These are phyloP conservation scores for Glonium stellatum DNA, from an alignment of 495 filamentous ascomycete species.

Conservation along the genomic window DNA sequence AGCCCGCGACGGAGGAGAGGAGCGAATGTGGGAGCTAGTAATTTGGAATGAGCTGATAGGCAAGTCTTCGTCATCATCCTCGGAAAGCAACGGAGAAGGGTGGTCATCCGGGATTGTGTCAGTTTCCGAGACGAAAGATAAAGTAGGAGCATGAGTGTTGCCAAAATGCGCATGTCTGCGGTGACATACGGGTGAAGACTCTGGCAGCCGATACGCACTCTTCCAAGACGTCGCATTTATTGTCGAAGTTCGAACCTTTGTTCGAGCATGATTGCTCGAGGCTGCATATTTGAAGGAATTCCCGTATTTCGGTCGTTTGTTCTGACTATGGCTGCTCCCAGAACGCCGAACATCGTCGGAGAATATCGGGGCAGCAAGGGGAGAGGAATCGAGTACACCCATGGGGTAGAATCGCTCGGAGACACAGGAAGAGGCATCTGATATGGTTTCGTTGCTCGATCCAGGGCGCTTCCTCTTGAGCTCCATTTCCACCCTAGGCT, in stretches of 20 bases:
- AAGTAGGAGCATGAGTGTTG: slow-evolving; percentile 51
- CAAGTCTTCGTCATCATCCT: slow-evolving; percentile 73
- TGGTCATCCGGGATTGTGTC: slow-evolving; percentile 57
- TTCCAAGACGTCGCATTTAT: slow-evolving; percentile 64
- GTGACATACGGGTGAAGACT: slow-evolving; percentile 73
- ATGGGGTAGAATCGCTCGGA: slow-evolving; percentile 49
- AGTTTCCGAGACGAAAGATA: slow-evolving; percentile 66
- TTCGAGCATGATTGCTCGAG: slow-evolving; percentile 46
- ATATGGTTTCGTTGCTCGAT: slow-evolving; percentile 58
- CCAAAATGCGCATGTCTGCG: slow-evolving; percentile 55
- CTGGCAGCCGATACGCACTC: slow-evolving; percentile 60
- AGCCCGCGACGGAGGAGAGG: slow-evolving; percentile 56
- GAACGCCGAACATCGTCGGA: slow-evolving; percentile 57
- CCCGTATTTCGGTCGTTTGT: slow-evolving; percentile 47
- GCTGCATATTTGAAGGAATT: slow-evolving; percentile 38
- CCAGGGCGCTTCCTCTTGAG: slow-evolving; percentile 56
- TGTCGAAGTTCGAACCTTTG: slow-evolving; percentile 65
- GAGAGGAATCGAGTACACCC: slow-evolving; percentile 54
- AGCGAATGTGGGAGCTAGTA: slow-evolving; percentile 48
- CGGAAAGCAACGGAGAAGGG: slow-evolving; percentile 59
- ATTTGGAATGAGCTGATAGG: slow-evolving; percentile 68
- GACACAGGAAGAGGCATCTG: slow-evolving; percentile 75
- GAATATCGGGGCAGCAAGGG: slow-evolving; percentile 59
- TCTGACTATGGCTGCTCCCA: slow-evolving; percentile 42
- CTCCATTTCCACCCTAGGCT: slow-evolving; percentile 65